Percentiles rank a stretch among this genome's conserved stretches.
Evolutionary conservation across 768 basidiomycete species (phyloP).

Genomic region (Amanita pallidorosea): DNA sequence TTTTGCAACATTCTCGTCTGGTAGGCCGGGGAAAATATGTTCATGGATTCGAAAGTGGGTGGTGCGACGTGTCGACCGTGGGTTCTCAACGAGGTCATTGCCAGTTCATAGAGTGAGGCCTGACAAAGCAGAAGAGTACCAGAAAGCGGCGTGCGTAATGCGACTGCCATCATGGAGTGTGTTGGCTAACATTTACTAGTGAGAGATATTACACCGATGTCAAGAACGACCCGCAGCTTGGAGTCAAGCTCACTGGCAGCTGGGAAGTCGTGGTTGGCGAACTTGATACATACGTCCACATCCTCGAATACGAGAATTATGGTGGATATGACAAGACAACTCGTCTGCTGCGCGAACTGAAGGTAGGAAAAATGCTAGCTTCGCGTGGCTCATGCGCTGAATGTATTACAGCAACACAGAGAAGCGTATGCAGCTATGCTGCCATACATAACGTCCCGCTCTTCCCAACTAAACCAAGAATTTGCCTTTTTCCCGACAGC

Average conservation of each 20-base stretch:
- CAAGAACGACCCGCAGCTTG: constrained; percentile 57
- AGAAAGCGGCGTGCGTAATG: constrained; percentile 67
- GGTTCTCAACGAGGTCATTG: neutral
- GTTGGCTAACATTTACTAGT: constrained; percentile 25
- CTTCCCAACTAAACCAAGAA: constrained; percentile 78
- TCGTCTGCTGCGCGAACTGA: constrained; percentile 48
- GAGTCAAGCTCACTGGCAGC: constrained; percentile 84
- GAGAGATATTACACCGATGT: constrained; percentile 80
- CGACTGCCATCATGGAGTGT: neutral
- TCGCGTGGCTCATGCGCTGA: neutral
- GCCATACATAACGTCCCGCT: constrained; percentile 63
- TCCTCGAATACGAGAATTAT: constrained; percentile 93
- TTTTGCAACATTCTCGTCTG: constrained; percentile 75
- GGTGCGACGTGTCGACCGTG: neutral
- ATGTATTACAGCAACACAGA: constrained; percentile 35
- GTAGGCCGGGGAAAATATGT: constrained; percentile 93
- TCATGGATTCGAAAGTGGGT: constrained; percentile 80
- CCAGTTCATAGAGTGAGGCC: constrained; percentile 84
- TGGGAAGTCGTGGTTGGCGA: constrained; percentile 91
- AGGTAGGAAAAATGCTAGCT: constrained; percentile 33
- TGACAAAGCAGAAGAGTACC: constrained; percentile 72
- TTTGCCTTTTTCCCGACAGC: constrained; percentile 93
- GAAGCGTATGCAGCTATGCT: constrained; percentile 64
- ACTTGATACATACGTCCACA: constrained; percentile 72
- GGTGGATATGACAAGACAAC: constrained; percentile 76